Base-by-base conservation (phyloP, 148 eudicot species). In the Silene uniflora region DNA sequence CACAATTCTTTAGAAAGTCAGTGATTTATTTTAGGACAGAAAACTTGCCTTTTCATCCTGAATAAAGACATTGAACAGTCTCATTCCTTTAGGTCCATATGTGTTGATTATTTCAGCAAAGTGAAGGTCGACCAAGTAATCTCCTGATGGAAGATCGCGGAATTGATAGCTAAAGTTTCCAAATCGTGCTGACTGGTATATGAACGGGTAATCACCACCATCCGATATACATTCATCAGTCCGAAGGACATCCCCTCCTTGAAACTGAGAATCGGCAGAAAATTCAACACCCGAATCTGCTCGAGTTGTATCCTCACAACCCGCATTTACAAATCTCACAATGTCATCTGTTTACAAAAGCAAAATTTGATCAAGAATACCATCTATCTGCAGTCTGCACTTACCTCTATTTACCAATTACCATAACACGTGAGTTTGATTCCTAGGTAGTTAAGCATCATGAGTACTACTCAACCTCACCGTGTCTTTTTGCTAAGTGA, bases 31-130 rank as follows among this genome's bases (percentile, higher is more conserved):
- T 71, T 27, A 44, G 17, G 52, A n/a, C 62, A 79, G 56, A 71
- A 62, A 10, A 80, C 95, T 90, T 89, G 87, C 97, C 98, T 90
- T 94, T 77, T 94, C 96, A 71, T 89, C 89, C 81, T 94, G 98
- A 67, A 94, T 82, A 76, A 81, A 85, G 54, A 94, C 97, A 64
- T 91, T 82, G 81, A 94, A 94, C 12, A 91, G 83, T 77, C 97
- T 84, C 85, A 93, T 87, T 72, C 98, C 98, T 83, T 88, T 89
- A 32, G 98, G 98, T 68, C 98, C 98, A 75, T 77, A 59, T 4
- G 81, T 88, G 76, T 91, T 86, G 75, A 88, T 87, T 19, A 94
- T 90, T 88, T 91, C 98, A 64, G 84, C 87, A 81, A 93, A 93
- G 76, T 93, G 97, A 79, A 91, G 98, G 75, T 94, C 98, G 60